phyloP scores from a whole-genome alignment of 2,329 filamentous ascomycete species.

The Elsinoe fawcettii region DNA sequence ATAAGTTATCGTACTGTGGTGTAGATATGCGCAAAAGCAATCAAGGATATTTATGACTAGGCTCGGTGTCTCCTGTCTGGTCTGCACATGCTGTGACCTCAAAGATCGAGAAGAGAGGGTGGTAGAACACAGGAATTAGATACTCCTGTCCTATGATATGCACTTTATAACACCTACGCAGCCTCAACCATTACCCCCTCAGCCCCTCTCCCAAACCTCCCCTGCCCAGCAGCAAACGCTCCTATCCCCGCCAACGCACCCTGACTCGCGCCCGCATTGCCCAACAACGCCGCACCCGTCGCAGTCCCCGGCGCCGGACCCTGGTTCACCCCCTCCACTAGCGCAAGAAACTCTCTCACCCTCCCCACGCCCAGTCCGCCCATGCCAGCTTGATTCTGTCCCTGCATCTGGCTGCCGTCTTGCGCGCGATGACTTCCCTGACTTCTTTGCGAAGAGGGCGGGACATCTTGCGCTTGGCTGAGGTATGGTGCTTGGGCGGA shows the following conservation, averaged over 20 bases:
- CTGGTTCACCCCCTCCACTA: constrained; percentile 54
- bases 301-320: background rate
- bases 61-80: no score
- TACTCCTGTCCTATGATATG: background rate
- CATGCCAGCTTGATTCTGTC: constrained; percentile 15
- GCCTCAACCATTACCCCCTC: constrained; percentile 15
- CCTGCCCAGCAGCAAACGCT: background rate
- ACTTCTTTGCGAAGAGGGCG: constrained; percentile 3
- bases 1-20: background rate
- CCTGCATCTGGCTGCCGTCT: background rate
- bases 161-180: background rate
- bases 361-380: constrained; percentile 45
- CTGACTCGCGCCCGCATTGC: background rate
- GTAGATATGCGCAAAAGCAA: background rate
- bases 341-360: constrained; percentile 70
- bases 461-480: background rate
- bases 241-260: constrained; percentile 5
- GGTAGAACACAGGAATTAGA: no score
- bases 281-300: background rate
- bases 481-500: background rate
- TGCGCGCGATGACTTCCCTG: background rate
- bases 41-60: no score
- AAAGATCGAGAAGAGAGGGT: no score
- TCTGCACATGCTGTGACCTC: no score
- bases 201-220: background rate